Evolutionary conservation across 2,329 filamentous ascomycete genomes (phyloP).

Genomic region (Ophiostoma sp.): DNA sequence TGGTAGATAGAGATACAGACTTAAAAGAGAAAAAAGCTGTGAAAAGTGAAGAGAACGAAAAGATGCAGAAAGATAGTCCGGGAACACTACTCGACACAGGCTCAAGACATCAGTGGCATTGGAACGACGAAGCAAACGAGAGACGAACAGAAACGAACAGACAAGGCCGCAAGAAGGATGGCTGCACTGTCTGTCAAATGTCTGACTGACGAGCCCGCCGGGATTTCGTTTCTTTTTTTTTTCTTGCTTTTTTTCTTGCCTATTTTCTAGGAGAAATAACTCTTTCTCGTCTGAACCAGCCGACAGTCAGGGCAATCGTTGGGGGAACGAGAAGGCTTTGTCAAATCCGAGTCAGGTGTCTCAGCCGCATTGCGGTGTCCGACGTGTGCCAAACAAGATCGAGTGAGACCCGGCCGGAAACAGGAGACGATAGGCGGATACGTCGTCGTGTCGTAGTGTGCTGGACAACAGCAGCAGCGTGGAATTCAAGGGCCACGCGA

Average conservation of each 20-base stretch:
- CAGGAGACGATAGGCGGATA: conserved; percentile 14
- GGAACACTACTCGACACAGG: conserved; percentile 10
- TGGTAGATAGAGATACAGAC: not conserved
- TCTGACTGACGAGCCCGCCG: not conserved
- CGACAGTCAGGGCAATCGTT: conserved; percentile 10
- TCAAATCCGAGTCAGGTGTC: conserved; percentile 27
- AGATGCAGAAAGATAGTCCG: not conserved
- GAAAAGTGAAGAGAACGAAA: not conserved
- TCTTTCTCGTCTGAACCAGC: not conserved
- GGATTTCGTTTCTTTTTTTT: not conserved
- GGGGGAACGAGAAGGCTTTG: conserved; percentile 16
- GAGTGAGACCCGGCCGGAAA: conserved; percentile 25
- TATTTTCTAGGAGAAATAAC: not conserved
- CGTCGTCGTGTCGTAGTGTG: not conserved
- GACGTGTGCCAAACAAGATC: conserved; percentile 11
- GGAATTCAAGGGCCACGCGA: conserved; percentile 13
- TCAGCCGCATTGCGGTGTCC: conserved; percentile 25
- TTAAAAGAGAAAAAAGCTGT: not conserved
- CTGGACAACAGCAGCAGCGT: conserved; percentile 1
- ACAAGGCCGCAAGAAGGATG: conserved; percentile 10
- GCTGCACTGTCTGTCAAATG: not conserved
- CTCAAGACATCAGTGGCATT: conserved; percentile 14
- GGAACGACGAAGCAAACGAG: not conserved
- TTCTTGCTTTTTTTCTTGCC: not conserved
- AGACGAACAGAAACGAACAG: conserved; percentile 7